Percentiles rank a stretch among this genome's conserved stretches.
phyloP scores from a whole-genome alignment of 495 filamentous ascomycete genomes.

The Neurospora sp. region DNA sequence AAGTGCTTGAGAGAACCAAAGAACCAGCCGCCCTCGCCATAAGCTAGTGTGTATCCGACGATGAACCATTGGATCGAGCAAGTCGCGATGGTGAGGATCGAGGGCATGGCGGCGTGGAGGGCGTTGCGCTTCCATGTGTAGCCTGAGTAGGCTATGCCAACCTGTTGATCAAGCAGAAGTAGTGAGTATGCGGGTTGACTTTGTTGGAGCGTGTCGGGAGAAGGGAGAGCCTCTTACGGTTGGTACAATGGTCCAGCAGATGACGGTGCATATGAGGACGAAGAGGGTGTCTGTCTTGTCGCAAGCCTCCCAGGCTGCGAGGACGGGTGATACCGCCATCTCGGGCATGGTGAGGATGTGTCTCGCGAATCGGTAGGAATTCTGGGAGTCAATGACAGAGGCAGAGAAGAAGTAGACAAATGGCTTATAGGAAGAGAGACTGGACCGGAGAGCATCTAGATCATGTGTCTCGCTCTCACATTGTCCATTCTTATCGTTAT shows the following conservation, averaged over 20 bases:
- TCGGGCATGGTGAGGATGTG: neutral
- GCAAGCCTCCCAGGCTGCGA: constrained; percentile 17
- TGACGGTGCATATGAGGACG: constrained; percentile 19
- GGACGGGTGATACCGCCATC: constrained; percentile 11
- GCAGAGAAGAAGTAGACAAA: neutral
- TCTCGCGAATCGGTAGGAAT: neutral
- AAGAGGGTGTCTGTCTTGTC: constrained; percentile 22
- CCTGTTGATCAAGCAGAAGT: neutral
- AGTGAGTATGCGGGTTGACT: neutral
- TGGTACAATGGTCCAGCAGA: constrained; percentile 21
- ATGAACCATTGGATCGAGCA: constrained; percentile 23
- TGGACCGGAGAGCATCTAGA: neutral
- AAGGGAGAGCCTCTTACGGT: constrained; percentile 7
- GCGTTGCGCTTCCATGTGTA: constrained; percentile 19
- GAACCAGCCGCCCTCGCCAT: constrained; percentile 18
- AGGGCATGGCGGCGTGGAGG: constrained; percentile 14
- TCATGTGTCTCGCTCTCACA: neutral
- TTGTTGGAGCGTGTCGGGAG: neutral
- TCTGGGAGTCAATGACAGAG: neutral
- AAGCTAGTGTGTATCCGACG: constrained; percentile 18
- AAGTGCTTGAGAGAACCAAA: constrained; percentile 15
- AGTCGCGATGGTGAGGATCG: constrained; percentile 16
- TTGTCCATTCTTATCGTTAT: neutral
- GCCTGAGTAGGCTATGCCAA: constrained; percentile 20
- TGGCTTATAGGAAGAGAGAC: neutral